These are phyloP conservation scores for Tulasnella sp. DNA, from an alignment of 768 basidiomycete genomes.

Conservation along the genomic window DNA sequence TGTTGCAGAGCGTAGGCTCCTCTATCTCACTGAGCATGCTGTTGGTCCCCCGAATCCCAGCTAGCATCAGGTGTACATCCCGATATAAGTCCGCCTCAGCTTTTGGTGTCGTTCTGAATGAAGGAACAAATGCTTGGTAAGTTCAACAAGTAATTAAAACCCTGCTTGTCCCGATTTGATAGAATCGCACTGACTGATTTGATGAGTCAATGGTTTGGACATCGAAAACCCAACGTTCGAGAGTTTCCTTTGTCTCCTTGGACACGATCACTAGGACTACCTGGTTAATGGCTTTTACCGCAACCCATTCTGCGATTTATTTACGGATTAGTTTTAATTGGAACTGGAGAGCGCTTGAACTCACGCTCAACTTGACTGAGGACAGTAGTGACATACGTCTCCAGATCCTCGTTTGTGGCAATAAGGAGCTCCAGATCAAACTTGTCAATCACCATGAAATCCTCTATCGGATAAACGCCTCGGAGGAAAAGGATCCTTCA, in stretches of 20 bases:
- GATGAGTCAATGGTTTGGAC: constrained; percentile 2
- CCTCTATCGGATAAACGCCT: constrained; percentile 15
- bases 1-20: constrained; percentile 15
- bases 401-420: constrained; percentile 14
- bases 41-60: constrained; percentile 11
- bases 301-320: constrained; percentile 11
- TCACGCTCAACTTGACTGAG: constrained; percentile 13
- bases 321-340: neutral
- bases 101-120: constrained; percentile 1
- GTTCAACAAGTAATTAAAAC: neutral
- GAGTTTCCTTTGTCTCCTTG: constrained; percentile 10
- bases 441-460: constrained; percentile 14
- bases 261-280: constrained; percentile 12
- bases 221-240: constrained; percentile 15
- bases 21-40: constrained; percentile 16
- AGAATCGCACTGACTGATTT: constrained; percentile 1
- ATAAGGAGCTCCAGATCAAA: constrained; percentile 13
- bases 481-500: constrained; percentile 13
- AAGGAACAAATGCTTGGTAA: constrained; percentile 1
- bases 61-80: constrained; percentile 11
- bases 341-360: neutral
- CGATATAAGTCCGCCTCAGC: neutral
- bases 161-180: neutral
- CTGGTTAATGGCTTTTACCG: constrained; percentile 4
- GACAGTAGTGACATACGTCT: constrained; percentile 11